Conservation (phyloP, 1,139 yeast genomes). For the Kluyveromyces sp. region DNA sequence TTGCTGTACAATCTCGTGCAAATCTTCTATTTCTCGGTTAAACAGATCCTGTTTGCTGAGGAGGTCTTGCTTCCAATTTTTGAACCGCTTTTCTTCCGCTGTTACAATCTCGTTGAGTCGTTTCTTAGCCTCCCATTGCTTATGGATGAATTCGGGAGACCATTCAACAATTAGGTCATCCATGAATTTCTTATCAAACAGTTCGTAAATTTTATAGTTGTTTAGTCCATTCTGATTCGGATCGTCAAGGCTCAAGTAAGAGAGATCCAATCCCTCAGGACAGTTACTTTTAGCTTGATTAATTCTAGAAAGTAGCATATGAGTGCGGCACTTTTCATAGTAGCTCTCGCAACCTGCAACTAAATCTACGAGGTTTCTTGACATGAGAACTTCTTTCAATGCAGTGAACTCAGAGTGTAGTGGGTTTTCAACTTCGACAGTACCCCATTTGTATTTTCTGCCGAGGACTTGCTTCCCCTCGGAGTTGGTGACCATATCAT, state of each 20-base stretch:
- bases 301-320: constrained; percentile 39
- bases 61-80: constrained; percentile 58
- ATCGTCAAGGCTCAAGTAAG: constrained; percentile 27
- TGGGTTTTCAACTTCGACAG: constrained; percentile 60
- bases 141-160: constrained; percentile 44
- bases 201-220: constrained; percentile 36
- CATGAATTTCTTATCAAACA: constrained; percentile 34
- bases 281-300: constrained; percentile 22
- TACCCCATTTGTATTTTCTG: constrained; percentile 68
- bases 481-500: constrained; percentile 27
- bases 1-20: constrained; percentile 35
- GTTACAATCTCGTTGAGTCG: constrained; percentile 44
- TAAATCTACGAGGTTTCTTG: constrained; percentile 52
- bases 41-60: constrained; percentile 48
- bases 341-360: constrained; percentile 49
- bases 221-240: constrained; percentile 30
- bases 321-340: constrained; percentile 47
- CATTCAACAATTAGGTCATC: constrained; percentile 39
- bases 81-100: constrained; percentile 54
- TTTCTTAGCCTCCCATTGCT: constrained; percentile 41
- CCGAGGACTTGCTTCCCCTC: constrained; percentile 47
- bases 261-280: neutral
- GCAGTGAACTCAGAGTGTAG: constrained; percentile 57
- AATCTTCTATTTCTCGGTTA: constrained; percentile 48
- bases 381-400: constrained; percentile 46